phyloP scores from a whole-genome alignment of 306 rosid genomes.

The Pterocarpus macrocarpus region DNA sequence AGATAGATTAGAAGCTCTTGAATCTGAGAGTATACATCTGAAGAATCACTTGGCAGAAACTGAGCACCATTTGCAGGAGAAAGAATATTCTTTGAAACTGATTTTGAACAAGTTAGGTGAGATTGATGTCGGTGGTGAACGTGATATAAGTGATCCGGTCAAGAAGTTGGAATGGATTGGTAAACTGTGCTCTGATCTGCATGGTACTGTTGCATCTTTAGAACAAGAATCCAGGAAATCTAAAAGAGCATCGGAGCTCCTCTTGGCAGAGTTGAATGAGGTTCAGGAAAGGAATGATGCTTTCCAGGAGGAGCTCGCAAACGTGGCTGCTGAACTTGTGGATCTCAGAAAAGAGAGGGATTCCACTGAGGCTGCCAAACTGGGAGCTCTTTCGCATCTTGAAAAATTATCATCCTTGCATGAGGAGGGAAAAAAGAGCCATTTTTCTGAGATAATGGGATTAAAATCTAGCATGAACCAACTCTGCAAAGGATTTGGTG shows the following conservation, averaged over 20 bases:
- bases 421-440: constrained; percentile 63
- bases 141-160: constrained; percentile 64
- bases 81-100: constrained; percentile 62
- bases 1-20: constrained; percentile 72
- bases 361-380: constrained; percentile 71
- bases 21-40: constrained; percentile 70
- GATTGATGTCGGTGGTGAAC: constrained; percentile 70
- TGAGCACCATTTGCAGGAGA: constrained; percentile 71
- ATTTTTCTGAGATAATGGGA: constrained; percentile 66
- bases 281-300: constrained; percentile 96
- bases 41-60: constrained; percentile 71
- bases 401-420: constrained; percentile 68
- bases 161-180: constrained; percentile 72
- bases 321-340: constrained; percentile 67
- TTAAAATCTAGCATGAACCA: constrained; percentile 71
- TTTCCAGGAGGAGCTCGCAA: constrained; percentile 88
- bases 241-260: constrained; percentile 88
- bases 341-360: constrained; percentile 72
- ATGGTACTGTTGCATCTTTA: constrained; percentile 58
- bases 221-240: constrained; percentile 87
- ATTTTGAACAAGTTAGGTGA: constrained; percentile 63
- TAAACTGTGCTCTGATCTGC: constrained; percentile 66
- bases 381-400: constrained; percentile 73
- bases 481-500: constrained; percentile 70
- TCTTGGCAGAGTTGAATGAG: constrained; percentile 93